Evolutionary conservation across 345 rosid species (phyloP), one percentile per base, ranked within the genome.

Genomic region (Salix purpurea): DNA sequence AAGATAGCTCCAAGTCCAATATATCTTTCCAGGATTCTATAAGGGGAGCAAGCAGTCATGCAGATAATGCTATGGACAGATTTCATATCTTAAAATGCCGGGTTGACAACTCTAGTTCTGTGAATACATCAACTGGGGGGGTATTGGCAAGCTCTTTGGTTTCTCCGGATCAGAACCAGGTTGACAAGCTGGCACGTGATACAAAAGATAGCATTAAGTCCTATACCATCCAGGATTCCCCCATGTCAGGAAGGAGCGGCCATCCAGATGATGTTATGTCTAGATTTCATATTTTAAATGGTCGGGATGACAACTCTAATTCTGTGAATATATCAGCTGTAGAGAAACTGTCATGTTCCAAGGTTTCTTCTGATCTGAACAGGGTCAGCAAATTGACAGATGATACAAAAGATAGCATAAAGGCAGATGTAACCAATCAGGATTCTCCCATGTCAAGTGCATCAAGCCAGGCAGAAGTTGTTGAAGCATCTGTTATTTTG

Each of bases 201-300:
- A 19, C 37, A 15, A 72, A 65, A 62, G 66, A 58, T 69, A 71
- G 48, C 46, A 72, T 61, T 4, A 32, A 36, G 54, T 21, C 56
- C 28, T 77, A 74, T 71, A 44, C 81, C n/a, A 58, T 74, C 75
- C 83, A 32, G 2, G 74, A 78, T 83, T 76, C 76, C 70, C 74
- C 83, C 52, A 65, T 24, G 21, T 40, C 64, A 61, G 79, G 75
- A 44, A 67, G 73, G 15, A 76, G 72, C 77, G 65, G 67, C 78
- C 71, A 77, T 74, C 74, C 72, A 72, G 86, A 86, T 81, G 90
- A 90, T 87, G 88, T 89, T 46, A 72, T 87, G 82, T 80, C 87
- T 44, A 89, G 94, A 86, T 86, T 83, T 80, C 67, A 72, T 67
- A 82, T 86, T 69, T 88, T 88, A 37, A 88, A 86, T 79, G 36